Evolutionary conservation across 192 early-diverging fungal genomes (phyloP).

Genomic region (Podila minutissima): DNA sequence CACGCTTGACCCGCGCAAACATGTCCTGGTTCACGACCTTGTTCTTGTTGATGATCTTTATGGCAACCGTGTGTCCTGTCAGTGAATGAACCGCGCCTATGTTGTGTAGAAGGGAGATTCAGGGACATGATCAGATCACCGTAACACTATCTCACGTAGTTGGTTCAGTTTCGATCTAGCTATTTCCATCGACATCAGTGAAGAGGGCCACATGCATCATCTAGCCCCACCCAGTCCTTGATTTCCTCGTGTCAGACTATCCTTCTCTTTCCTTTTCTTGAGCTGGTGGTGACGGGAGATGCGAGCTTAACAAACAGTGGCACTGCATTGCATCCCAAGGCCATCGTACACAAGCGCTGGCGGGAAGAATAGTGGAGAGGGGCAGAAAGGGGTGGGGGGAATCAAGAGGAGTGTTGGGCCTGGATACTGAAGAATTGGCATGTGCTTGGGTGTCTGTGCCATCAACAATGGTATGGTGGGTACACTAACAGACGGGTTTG

Average conservation of each 20-base stretch:
- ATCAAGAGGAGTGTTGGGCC: background rate
- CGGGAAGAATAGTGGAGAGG: background rate
- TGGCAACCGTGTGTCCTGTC: slow-evolving; percentile 94
- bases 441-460: slow-evolving; percentile 48
- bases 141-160: background rate
- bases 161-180: background rate
- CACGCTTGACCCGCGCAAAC: slow-evolving; percentile 94
- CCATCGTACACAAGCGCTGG: background rate
- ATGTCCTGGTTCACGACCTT: slow-evolving; percentile 95
- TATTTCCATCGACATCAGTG: background rate
- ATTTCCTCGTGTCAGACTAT: no score
- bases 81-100: slow-evolving; percentile 96
- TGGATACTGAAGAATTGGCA: slow-evolving; percentile 15
- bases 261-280: no score
- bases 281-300: no score
- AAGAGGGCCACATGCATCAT: no score
- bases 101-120: background rate
- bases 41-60: slow-evolving; percentile 95
- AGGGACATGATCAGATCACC: background rate
- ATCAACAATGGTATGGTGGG: slow-evolving; percentile 1
- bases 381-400: background rate
- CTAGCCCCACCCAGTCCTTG: no score
- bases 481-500: background rate
- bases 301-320: background rate
- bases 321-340: background rate